phyloP scores from a whole-genome alignment of 2,329 filamentous ascomycete genomes.

The Talaromyces funiculosus region DNA sequence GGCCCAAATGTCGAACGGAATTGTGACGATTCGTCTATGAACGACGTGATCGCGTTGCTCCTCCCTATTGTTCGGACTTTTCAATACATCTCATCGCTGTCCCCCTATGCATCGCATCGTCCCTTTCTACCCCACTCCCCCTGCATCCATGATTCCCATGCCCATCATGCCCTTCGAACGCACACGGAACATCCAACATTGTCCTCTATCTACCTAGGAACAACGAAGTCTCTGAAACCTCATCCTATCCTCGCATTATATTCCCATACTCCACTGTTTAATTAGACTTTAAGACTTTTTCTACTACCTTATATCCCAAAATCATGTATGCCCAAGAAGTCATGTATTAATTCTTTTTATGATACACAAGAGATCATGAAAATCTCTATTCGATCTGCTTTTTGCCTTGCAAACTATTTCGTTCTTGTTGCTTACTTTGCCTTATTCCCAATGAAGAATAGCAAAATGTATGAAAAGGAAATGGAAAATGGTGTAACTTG shows the following conservation, averaged over 20 bases:
- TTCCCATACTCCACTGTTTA: slow-evolving; percentile 20
- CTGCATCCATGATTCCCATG: slow-evolving; percentile 11
- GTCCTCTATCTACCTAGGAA: background rate
- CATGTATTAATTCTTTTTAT: slow-evolving; percentile 31
- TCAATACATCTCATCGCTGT: slow-evolving; percentile 5
- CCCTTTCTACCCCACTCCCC: slow-evolving; percentile 11
- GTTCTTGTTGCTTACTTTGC: slow-evolving; percentile 2
- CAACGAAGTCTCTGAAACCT: slow-evolving; percentile 7
- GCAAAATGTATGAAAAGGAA: slow-evolving; percentile 9
- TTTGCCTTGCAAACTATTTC: slow-evolving; percentile 3
- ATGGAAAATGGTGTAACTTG: slow-evolving; percentile 3
- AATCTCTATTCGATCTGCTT: slow-evolving; percentile 7
- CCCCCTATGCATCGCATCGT: background rate
- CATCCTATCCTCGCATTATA: background rate
- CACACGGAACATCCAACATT: slow-evolving; percentile 10
- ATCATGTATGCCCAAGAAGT: slow-evolving; percentile 38
- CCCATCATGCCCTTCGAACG: slow-evolving; percentile 4
- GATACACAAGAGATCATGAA: slow-evolving; percentile 33
- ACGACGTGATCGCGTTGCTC: background rate
- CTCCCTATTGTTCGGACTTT: background rate
- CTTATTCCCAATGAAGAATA: background rate
- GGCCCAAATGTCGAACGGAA: background rate
- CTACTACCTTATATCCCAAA: slow-evolving; percentile 11
- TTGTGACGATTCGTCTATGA: background rate
- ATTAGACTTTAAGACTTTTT: slow-evolving; percentile 29